Percentiles rank a stretch among this genome's conserved stretches.
These are phyloP conservation scores for Xylaria cubensis DNA, from an alignment of 495 filamentous ascomycete genomes.

Conservation along the genomic window DNA sequence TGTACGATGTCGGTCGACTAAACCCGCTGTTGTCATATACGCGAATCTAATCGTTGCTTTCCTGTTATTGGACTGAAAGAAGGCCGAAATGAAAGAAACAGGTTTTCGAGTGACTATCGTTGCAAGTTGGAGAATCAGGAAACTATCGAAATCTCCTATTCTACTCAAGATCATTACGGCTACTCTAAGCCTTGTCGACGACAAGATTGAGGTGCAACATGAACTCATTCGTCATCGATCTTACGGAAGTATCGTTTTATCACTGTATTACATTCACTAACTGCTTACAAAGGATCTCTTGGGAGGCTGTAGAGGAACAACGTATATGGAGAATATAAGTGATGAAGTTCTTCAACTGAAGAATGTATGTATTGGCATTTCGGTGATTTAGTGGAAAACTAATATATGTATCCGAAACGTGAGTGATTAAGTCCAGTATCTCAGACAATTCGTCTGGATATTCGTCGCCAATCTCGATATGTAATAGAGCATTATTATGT, in stretches of 20 bases:
- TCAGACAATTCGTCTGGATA: not conserved
- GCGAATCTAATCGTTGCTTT: not conserved
- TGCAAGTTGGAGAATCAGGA: not conserved
- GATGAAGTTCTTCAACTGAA: not conserved
- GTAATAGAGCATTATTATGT: slow-evolving; percentile 10
- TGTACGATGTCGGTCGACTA: not conserved
- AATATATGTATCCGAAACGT: not conserved
- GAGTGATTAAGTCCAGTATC: slow-evolving; percentile 1
- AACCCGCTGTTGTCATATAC: not conserved
- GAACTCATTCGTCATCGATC: too few species aligned
- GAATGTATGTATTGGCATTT: not conserved
- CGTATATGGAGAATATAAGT: not conserved
- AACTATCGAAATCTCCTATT: not conserved
- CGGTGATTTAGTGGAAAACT: not conserved
- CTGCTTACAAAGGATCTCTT: not conserved
- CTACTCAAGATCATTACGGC: not conserved
- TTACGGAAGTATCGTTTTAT: not conserved
- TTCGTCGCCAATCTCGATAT: slow-evolving; percentile 5
- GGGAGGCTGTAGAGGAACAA: not conserved
- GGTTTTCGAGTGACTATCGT: not conserved
- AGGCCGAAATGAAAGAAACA: not conserved
- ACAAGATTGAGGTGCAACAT: too few species aligned
- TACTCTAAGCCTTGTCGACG: not conserved
- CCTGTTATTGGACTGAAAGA: not conserved
- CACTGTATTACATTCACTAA: not conserved